A percentile compares a stretch with the other conserved stretches of the same genome.
phyloP scores from a whole-genome alignment of 768 basidiomycete genomes.

The Hygrophoropsis aurantiaca region DNA sequence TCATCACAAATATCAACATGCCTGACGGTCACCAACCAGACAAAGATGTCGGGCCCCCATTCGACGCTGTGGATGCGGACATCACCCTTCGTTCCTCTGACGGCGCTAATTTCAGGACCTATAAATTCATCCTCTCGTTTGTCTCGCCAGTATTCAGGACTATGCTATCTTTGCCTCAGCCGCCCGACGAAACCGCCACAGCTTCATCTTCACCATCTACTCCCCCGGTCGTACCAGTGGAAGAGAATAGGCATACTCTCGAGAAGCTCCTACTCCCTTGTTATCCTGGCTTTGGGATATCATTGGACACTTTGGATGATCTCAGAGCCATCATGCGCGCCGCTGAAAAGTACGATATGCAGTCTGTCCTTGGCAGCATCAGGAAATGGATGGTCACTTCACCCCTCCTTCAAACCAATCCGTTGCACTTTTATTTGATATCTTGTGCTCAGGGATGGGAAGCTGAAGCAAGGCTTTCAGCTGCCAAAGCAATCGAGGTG shows the following conservation, averaged over 20 bases:
- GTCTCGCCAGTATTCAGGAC: slow-evolving; percentile 36
- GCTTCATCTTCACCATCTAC: too few relatives aligned
- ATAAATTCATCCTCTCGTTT: slow-evolving; percentile 33
- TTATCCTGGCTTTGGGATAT: slow-evolving; percentile 27
- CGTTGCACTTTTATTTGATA: slow-evolving; percentile 26
- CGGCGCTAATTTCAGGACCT: slow-evolving; percentile 35
- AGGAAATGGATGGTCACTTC: slow-evolving; percentile 13
- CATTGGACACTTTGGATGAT: slow-evolving; percentile 8
- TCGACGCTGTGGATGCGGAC: slow-evolving; percentile 33
- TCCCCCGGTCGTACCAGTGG: slow-evolving; percentile 37
- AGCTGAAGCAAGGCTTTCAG: slow-evolving; percentile 18
- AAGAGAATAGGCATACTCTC: slow-evolving; percentile 39
- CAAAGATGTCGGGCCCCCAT: too few relatives aligned
- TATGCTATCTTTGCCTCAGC: slow-evolving; percentile 23
- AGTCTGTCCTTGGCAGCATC: slow-evolving; percentile 13
- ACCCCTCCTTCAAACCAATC: slow-evolving; percentile 6
- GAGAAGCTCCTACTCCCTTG: slow-evolving; percentile 37
- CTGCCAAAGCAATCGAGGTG: slow-evolving; percentile 14
- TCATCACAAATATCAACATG: too few relatives aligned
- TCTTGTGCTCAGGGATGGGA: slow-evolving; percentile 18
- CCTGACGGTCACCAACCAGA: too few relatives aligned
- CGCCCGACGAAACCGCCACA: slow-evolving; percentile 2
- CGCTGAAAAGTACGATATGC: slow-evolving; percentile 25
- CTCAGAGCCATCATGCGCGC: slow-evolving; percentile 12
- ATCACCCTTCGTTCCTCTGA: slow-evolving; percentile 35